A percentile compares a stretch with the other conserved stretches of the same genome.
phyloP scores from a whole-genome alignment of 768 basidiomycete genomes.

The Mycena maculata region DNA sequence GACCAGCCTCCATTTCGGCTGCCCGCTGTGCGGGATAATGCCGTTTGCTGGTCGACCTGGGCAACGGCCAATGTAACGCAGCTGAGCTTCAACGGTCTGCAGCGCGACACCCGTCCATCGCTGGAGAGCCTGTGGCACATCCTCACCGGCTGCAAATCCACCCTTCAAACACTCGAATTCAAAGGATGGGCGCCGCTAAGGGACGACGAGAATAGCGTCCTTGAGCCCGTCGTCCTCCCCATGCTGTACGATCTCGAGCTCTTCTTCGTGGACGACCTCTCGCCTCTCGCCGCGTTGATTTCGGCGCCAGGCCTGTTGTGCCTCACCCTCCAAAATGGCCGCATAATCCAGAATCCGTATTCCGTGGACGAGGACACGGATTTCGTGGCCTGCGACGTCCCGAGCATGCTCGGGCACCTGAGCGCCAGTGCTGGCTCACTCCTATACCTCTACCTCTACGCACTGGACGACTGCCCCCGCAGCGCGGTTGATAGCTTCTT shows the following conservation, averaged over 20 bases:
- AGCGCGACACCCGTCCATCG: not conserved
- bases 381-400: not conserved
- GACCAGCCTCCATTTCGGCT: constrained; percentile 21
- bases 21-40: not conserved
- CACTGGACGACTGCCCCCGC: constrained; percentile 5
- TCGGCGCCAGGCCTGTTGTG: not conserved
- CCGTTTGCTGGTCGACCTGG: constrained; percentile 11
- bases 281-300: not conserved
- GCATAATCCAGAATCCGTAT: not conserved
- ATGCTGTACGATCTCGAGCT: not conserved
- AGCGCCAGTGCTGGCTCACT: not conserved
- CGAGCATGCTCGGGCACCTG: constrained; percentile 5
- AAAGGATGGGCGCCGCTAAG: constrained; percentile 10
- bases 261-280: constrained; percentile 8
- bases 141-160: constrained; percentile 2
- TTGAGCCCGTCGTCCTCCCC: constrained; percentile 5
- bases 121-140: constrained; percentile 15
- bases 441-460: constrained; percentile 3
- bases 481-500: constrained; percentile 18
- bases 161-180: constrained; percentile 13
- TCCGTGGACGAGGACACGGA: not conserved
- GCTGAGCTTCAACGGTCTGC: constrained; percentile 14
- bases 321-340: constrained; percentile 14
- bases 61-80: not conserved
- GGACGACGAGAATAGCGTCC: not conserved